These are phyloP conservation scores for Blastobotrys petasosporus DNA, from an alignment of 1,139 yeast genomes.

Conservation along the genomic window DNA sequence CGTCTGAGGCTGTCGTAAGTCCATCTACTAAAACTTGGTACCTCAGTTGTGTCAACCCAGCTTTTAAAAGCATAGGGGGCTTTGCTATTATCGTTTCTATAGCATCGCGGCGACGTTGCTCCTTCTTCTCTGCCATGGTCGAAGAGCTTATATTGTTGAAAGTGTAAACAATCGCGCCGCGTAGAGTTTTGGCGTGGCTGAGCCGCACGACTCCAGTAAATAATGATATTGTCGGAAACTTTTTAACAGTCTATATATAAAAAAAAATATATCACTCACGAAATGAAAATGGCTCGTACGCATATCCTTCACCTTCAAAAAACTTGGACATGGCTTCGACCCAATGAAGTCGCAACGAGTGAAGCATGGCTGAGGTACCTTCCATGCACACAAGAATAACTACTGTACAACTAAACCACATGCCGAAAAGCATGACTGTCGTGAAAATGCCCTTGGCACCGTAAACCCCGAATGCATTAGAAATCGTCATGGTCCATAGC, in stretches of 20 bases:
- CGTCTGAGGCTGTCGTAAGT: conserved; percentile 43
- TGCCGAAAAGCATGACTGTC: conserved; percentile 76
- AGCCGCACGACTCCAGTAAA: neutral
- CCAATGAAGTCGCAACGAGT: conserved; percentile 95
- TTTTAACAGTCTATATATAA: neutral
- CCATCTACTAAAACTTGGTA: conserved; percentile 79
- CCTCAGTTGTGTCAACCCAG: conserved; percentile 72
- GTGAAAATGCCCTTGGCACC: conserved; percentile 66
- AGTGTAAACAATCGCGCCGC: too few relatives aligned
- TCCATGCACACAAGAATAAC: conserved; percentile 94
- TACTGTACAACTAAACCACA: conserved; percentile 92
- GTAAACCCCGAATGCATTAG: conserved; percentile 68
- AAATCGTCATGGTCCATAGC: conserved; percentile 92
- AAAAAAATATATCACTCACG: too few relatives aligned
- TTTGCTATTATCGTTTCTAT: conserved; percentile 58
- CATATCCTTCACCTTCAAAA: conserved; percentile 91
- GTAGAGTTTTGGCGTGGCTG: too few relatives aligned
- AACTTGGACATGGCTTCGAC: conserved; percentile 99
- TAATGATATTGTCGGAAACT: neutral
- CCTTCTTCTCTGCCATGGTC: conserved; percentile 1
- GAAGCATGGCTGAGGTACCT: conserved; percentile 98
- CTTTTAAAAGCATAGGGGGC: conserved; percentile 57
- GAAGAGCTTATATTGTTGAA: neutral
- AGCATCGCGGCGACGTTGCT: conserved; percentile 46
- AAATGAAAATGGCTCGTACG: conserved; percentile 78